Conservation (phyloP, 345 rosid species). For the Geranium rotundifolium region DNA sequence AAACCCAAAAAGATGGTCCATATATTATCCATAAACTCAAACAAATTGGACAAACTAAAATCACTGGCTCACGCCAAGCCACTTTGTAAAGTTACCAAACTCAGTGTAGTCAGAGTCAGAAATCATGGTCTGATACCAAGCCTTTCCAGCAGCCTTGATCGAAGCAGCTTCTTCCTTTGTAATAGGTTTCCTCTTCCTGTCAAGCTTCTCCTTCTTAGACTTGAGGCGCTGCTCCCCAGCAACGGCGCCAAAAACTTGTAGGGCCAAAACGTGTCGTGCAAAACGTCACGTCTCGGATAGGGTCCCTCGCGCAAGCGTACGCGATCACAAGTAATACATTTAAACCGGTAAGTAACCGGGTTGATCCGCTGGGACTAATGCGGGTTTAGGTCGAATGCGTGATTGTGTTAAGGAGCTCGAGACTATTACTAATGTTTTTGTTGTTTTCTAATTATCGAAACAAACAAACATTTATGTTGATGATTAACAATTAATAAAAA, state of each 20-base stretch:
- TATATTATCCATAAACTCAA: neutral
- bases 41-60: slow-evolving; percentile 5
- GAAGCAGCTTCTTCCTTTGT: slow-evolving; percentile 83
- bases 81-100: slow-evolving; percentile 42
- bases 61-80: slow-evolving; percentile 36
- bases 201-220: slow-evolving; percentile 96
- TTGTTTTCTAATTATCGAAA: too few relatives aligned
- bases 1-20: neutral
- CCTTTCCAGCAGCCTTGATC: slow-evolving; percentile 72
- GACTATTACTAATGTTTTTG: too few relatives aligned
- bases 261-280: too few relatives aligned
- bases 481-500: too few relatives aligned
- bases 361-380: too few relatives aligned
- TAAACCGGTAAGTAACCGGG: too few relatives aligned
- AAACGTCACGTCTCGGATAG: too few relatives aligned
- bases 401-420: too few relatives aligned
- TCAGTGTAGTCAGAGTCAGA: slow-evolving; percentile 86
- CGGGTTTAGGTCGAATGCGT: too few relatives aligned
- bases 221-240: slow-evolving; percentile 84
- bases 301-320: too few relatives aligned
- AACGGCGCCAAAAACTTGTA: slow-evolving; percentile 78
- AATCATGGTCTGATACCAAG: slow-evolving; percentile 90
- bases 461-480: too few relatives aligned
- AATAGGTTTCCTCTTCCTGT: slow-evolving; percentile 59
- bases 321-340: too few relatives aligned